phyloP scores from a whole-genome alignment of 805 yeast species.

The Candida jianshihensis region DNA sequence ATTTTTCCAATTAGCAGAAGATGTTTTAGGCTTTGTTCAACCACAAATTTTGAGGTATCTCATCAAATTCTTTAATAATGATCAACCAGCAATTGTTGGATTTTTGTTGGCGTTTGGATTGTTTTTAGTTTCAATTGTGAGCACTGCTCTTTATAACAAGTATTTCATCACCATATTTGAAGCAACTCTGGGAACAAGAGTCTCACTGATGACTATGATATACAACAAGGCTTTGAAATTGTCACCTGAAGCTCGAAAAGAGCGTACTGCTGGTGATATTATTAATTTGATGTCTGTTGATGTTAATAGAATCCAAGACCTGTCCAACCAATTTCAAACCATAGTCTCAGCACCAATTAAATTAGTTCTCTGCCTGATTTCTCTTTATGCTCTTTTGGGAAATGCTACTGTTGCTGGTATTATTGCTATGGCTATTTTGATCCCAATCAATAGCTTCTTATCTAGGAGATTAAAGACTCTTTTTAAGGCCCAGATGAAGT shows the following conservation, averaged over 20 bases:
- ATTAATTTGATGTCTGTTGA: constrained; percentile 77
- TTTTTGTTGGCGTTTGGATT: constrained; percentile 54
- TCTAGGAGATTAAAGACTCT: constrained; percentile 38
- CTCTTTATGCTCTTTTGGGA: constrained; percentile 51
- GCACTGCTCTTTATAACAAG: constrained; percentile 62
- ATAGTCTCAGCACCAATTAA: constrained; percentile 55
- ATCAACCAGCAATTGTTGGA: constrained; percentile 37
- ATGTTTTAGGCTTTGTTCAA: constrained; percentile 75
- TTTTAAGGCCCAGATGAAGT: constrained; percentile 51
- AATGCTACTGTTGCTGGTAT: constrained; percentile 54
- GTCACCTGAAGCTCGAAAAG: constrained; percentile 57
- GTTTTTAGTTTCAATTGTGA: constrained; percentile 53
- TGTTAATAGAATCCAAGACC: constrained; percentile 53
- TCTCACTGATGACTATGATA: constrained; percentile 59
- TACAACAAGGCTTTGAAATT: constrained; percentile 64
- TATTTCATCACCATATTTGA: constrained; percentile 52
- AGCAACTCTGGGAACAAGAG: constrained; percentile 57
- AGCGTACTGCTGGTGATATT: constrained; percentile 69
- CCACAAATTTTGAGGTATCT: constrained; percentile 73
- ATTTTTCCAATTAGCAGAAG: constrained; percentile 64
- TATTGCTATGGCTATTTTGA: constrained; percentile 42
- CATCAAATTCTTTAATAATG: constrained; percentile 51
- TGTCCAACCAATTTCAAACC: constrained; percentile 46
- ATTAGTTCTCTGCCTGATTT: constrained; percentile 43
- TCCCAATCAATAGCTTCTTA: constrained; percentile 48